phyloP scores from a whole-genome alignment of 768 basidiomycete species.

The Auriscalpium orientale region DNA sequence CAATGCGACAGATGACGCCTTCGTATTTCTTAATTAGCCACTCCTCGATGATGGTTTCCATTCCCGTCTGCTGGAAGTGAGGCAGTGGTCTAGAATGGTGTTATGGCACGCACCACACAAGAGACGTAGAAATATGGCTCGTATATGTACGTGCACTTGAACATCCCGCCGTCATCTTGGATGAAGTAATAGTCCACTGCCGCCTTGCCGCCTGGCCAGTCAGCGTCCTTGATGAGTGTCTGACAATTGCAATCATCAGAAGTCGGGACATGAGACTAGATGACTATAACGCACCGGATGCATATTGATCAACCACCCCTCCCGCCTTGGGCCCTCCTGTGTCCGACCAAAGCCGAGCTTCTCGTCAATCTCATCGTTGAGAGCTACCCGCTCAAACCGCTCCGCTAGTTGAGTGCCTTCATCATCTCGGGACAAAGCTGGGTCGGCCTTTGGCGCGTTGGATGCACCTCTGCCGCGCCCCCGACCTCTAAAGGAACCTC shows the following conservation, averaged over 20 bases:
- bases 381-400: slow-evolving; percentile 68
- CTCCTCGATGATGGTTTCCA: slow-evolving; percentile 87
- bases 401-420: slow-evolving; percentile 86
- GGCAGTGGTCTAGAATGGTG: background rate
- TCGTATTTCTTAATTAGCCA: slow-evolving; percentile 94
- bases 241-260: slow-evolving; percentile 23
- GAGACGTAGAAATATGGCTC: slow-evolving; percentile 94
- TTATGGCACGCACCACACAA: slow-evolving; percentile 61
- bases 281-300: slow-evolving; percentile 63
- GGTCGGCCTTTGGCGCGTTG: slow-evolving; percentile 32
- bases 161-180: slow-evolving; percentile 92
- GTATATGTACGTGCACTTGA: slow-evolving; percentile 88
- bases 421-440: slow-evolving; percentile 66
- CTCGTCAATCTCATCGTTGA: slow-evolving; percentile 86
- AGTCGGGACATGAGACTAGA: background rate
- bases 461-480: slow-evolving; percentile 38
- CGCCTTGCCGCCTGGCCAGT: slow-evolving; percentile 75
- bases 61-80: slow-evolving; percentile 49
- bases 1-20: slow-evolving; percentile 71
- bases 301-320: slow-evolving; percentile 99
- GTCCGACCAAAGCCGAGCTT: slow-evolving; percentile 82
- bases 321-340: slow-evolving; percentile 67
- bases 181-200: slow-evolving; percentile 98
- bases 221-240: slow-evolving; percentile 83
- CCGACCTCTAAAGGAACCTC: slow-evolving; percentile 31